Evolutionary conservation across 1,284 basidiomycete genomes (phyloP).

Genomic region (Polyporus tsugae): DNA sequence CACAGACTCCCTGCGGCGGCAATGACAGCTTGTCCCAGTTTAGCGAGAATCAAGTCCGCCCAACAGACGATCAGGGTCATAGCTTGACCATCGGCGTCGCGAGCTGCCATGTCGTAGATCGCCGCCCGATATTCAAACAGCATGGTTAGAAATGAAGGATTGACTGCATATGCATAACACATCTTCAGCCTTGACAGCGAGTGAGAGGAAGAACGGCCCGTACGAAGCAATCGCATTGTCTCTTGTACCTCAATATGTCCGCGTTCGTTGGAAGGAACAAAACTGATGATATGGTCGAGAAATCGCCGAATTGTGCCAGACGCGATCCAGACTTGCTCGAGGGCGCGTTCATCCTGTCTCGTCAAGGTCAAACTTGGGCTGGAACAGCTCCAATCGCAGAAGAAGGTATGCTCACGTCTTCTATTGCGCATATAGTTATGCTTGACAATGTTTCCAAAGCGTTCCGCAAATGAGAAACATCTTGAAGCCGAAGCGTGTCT

Average conservation of each 20-base stretch:
- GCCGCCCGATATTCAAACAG: conserved; percentile 60
- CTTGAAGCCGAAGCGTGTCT: background rate
- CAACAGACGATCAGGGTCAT: conserved; percentile 58
- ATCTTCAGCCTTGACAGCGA: conserved; percentile 2
- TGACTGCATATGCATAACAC: conserved; percentile 29
- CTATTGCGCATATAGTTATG: conserved; percentile 35
- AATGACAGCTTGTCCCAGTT: conserved; percentile 53
- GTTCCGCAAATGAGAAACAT: background rate
- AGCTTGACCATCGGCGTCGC: conserved; percentile 33
- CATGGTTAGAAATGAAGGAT: conserved; percentile 40
- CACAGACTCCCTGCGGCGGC: conserved; percentile 41
- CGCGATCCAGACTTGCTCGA: conserved; percentile 45
- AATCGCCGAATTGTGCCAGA: conserved; percentile 47
- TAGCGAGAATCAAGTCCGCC: conserved; percentile 68
- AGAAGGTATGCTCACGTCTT: conserved; percentile 32
- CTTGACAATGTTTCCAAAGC: conserved; percentile 16
- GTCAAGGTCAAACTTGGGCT: conserved; percentile 5
- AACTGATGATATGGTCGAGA: conserved; percentile 39
- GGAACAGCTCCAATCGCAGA: background rate
- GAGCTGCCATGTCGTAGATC: conserved; percentile 54
- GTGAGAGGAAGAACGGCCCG: conserved; percentile 9
- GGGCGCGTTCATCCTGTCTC: conserved; percentile 45
- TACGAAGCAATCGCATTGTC: conserved; percentile 23
- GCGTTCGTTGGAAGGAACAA: background rate
- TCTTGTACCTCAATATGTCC: background rate